Evolutionary conservation across 2,329 filamentous ascomycete species (phyloP), one percentile per base, ranked within the genome.

Genomic region (Fusarium guadeloupense): DNA sequence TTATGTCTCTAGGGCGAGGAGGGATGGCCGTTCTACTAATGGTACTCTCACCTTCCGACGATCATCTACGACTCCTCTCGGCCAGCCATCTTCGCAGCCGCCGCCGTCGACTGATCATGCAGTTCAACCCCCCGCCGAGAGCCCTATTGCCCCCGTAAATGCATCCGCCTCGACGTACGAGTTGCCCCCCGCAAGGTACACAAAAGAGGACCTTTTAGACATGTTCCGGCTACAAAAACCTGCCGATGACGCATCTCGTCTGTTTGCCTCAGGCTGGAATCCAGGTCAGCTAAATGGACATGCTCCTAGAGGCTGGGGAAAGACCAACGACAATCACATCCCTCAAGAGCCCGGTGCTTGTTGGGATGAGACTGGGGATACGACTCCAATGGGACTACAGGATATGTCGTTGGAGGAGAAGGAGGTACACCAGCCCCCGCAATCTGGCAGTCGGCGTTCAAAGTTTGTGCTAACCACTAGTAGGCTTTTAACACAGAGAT

Each of bases 331-430:
- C 64, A 84, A 84, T 55, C 89, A 92, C 62, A 81, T 84, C 61
- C 88, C 88, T 54, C 86, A 90, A 70, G 93, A 94, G 38, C 91
- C 93, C n/a, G 92, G 95, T 61, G 86, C 94, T 35, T 98, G 93
- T 75, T 99, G 94, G 95, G 91, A 96, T 71, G 78, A 84, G 54
- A 83, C 84, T 56, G 92, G 91, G 20, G 83, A 84, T 47, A 82
- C 87, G 38, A 83, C 85, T 62, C 92, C 93, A 7, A 80, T 97
- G 63, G 87, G 87, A 25, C 75, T 97, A 63, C 82, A 86, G 59
- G 87, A 90, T 37, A 87, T 96, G 85, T 81, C 83, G 2, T 62
- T 76, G 6, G 83, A 86, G 57, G 87, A 89, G 76, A 86, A 81
- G 71, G 83, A 84, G 75, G 85, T 87, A 71, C 71, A 80, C 74